Conservation (phyloP, 2,329 filamentous ascomycete genomes). For the Ophiostoma ulmi region DNA sequence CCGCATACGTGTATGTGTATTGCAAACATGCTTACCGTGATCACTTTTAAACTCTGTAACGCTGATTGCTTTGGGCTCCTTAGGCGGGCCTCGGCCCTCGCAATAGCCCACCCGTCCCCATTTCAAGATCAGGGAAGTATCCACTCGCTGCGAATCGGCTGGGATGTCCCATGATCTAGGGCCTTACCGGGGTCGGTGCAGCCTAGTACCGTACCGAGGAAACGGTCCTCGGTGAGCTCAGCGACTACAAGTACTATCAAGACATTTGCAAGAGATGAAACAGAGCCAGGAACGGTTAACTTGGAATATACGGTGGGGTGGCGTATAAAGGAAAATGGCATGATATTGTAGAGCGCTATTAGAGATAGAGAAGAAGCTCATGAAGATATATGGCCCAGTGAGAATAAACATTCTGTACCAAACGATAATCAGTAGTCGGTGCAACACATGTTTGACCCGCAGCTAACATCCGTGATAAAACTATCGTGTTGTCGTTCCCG, state of each 20-base stretch:
- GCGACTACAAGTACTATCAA: neutral
- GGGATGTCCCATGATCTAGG: neutral
- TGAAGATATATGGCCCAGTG: neutral
- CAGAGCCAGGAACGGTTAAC: neutral
- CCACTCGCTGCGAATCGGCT: neutral
- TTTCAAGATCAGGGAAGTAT: neutral
- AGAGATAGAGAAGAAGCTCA: neutral
- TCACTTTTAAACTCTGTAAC: neutral
- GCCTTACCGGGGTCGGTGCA: neutral
- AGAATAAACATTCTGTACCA: neutral
- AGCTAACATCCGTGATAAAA: neutral
- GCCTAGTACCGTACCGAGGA: neutral
- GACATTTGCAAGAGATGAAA: neutral
- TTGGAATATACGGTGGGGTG: neutral
- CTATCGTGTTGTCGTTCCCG: neutral
- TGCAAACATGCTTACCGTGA: neutral
- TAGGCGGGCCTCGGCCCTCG: neutral
- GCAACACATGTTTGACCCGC: neutral
- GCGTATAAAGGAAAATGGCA: neutral
- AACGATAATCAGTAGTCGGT: neutral
- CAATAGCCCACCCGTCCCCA: conserved; percentile 2
- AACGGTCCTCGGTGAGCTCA: neutral
- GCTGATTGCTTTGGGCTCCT: neutral
- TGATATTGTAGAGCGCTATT: neutral
- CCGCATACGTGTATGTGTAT: conserved; percentile 1